Evolutionary conservation across 768 basidiomycete genomes (phyloP).

Genomic region (Cyclocybe aegerita): DNA sequence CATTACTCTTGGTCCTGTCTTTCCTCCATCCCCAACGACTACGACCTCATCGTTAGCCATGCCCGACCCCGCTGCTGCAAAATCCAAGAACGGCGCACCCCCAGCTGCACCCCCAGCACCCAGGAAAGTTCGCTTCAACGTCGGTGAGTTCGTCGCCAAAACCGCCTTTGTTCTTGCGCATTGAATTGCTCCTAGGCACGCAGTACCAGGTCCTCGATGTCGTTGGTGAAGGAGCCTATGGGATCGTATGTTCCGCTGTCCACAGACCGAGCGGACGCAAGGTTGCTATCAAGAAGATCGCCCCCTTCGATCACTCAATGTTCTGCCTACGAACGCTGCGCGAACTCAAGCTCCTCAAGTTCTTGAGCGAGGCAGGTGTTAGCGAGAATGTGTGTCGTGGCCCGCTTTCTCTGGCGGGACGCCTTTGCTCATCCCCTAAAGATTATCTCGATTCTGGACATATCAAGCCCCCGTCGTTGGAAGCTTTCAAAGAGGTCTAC

Average conservation of each 20-base stretch:
- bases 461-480: conserved; percentile 77
- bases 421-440: conserved; percentile 19
- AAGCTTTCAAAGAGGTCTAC: conserved; percentile 82
- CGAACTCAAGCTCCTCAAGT: conserved; percentile 88
- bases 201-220: conserved; percentile 86
- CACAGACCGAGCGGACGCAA: conserved; percentile 85
- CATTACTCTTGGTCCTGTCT: conserved; percentile 18
- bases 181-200: conserved; percentile 42
- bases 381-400: conserved; percentile 72
- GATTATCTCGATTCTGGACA: conserved; percentile 95
- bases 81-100: conserved; percentile 39
- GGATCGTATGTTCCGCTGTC: conserved; percentile 92
- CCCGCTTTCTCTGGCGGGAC: neutral
- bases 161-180: conserved; percentile 5
- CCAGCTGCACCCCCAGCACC: conserved; percentile 53
- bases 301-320: conserved; percentile 92
- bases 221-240: conserved; percentile 91
- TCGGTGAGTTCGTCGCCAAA: conserved; percentile 45
- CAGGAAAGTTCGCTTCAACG: conserved; percentile 87
- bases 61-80: conserved; percentile 29
- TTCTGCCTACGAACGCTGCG: conserved; percentile 89
- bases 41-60: conserved; percentile 13
- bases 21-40: conserved; percentile 15
- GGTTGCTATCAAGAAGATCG: conserved; percentile 96
- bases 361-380: conserved; percentile 83